These are phyloP conservation scores for Sesbania bispinosa DNA, from an alignment of 306 rosid genomes.

Conservation along the genomic window DNA sequence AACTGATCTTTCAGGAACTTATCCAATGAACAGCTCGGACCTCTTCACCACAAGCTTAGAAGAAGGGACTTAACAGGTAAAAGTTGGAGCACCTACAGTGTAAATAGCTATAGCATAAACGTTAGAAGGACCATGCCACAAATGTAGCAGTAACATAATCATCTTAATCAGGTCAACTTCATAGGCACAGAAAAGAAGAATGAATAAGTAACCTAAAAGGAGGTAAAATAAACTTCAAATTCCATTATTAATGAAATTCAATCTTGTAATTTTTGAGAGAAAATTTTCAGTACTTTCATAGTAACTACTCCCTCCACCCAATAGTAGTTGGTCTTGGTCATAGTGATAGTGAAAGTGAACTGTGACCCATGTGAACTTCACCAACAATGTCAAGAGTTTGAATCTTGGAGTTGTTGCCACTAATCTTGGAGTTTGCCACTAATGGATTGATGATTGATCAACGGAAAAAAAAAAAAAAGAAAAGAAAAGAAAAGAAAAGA, in stretches of 20 bases:
- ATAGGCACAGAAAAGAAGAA: neutral
- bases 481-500: too few species aligned
- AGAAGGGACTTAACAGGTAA: constrained; percentile 71
- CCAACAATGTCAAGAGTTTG: too few species aligned
- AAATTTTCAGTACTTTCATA: too few species aligned
- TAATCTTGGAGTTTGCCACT: too few species aligned
- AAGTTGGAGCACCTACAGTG: constrained; percentile 57
- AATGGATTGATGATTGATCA: too few species aligned
- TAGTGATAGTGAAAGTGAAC: too few species aligned
- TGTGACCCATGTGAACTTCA: too few species aligned
- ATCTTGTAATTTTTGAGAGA: neutral
- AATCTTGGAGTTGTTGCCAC: too few species aligned
- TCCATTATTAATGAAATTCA: neutral
- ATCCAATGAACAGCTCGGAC: constrained; percentile 63
- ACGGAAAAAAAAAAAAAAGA: neutral
- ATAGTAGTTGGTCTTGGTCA: too few species aligned
- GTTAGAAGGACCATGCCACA: constrained; percentile 20
- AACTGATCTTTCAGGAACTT: constrained; percentile 67
- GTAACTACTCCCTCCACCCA: too few species aligned
- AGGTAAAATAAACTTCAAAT: neutral
- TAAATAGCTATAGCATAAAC: constrained; percentile 37
- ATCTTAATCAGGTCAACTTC: neutral
- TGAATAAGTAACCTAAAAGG: neutral
- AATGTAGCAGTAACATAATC: constrained; percentile 5
- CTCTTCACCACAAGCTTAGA: constrained; percentile 59